Evolutionary conservation across 768 basidiomycete genomes (phyloP), one percentile per base, ranked within the genome.

Genomic region (Leccinellum luteum): DNA sequence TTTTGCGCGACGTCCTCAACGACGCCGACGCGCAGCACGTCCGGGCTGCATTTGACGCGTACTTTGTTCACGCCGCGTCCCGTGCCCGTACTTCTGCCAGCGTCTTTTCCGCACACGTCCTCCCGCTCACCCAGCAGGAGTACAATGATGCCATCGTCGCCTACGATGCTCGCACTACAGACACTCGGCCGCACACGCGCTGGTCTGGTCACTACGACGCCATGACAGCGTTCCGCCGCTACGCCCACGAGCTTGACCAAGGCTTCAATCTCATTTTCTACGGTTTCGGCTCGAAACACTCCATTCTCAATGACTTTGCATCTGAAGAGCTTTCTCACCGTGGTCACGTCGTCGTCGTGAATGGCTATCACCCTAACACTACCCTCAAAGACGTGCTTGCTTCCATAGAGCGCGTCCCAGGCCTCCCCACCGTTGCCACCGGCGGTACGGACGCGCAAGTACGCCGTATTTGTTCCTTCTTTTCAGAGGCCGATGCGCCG

Each of bases 241-340:
- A 88, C 69, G 73, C 82, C 45, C 75, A 78, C 59, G 93, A 98
- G 71, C 79, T 98, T 25, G 75, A 78, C 2, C 82, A 87, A 68
- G 94, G 93, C 1, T 98, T 94, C 78, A 94, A 92, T 70, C 75
- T 98, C 45, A 72, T 95, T 19, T 86, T 92, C 71, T 92, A 93
- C 65, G 96, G 96, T 1, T 83, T 85, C 65, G 96, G 96, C 6
- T 95, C 92, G 19, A 99, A 99, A 70, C 80, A 92, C 55, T 70
- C 67, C 17, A 62, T 89, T 9, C 76, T 99, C 31, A 91, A 96
- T 67, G 76, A 82, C 21, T 91, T 97, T 55, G 92, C 89, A 1
- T 75, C 69, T 4, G 74, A 79, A 0, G 67, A 74, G 21, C 84
- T 90, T 60, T 72, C 81, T 7, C 81, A 76, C 53, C 71, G 67